Conservation (phyloP, 2,329 filamentous ascomycete genomes). For the Catunica adiposa region DNA sequence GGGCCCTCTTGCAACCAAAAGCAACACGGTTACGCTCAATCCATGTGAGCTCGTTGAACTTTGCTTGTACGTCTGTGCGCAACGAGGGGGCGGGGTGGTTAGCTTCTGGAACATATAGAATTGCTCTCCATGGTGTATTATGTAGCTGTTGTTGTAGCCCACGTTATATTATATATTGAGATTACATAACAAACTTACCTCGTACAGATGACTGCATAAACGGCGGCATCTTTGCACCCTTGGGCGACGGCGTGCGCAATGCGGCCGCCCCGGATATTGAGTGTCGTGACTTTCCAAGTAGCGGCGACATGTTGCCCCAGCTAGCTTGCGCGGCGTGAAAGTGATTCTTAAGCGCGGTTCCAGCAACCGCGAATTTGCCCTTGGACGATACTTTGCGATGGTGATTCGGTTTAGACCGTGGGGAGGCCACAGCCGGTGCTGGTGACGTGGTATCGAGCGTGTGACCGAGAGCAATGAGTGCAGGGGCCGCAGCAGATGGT, state of each 20-base stretch:
- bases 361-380: slow-evolving; percentile 3
- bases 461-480: neutral
- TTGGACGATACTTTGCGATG: slow-evolving; percentile 6
- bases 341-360: neutral
- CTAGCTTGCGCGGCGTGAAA: slow-evolving; percentile 4
- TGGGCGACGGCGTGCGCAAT: slow-evolving; percentile 9
- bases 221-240: slow-evolving; percentile 22
- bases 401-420: neutral
- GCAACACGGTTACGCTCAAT: slow-evolving; percentile 33
- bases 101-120: neutral
- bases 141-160: neutral
- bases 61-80: slow-evolving; percentile 29
- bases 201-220: slow-evolving; percentile 25
- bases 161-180: neutral
- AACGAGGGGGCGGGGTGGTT: neutral
- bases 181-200: slow-evolving; percentile 19
- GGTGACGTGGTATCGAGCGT: neutral
- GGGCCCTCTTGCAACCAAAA: slow-evolving; percentile 15
- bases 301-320: slow-evolving; percentile 3
- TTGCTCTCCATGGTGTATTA: neutral
- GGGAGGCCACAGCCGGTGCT: neutral
- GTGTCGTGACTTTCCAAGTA: slow-evolving; percentile 6
- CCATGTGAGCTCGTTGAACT: slow-evolving; percentile 38
- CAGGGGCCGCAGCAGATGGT: neutral
- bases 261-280: slow-evolving; percentile 6